Evolutionary conservation across 129 eudicot species (phyloP), one percentile per base, ranked within the genome.

Genomic region (Flaveria robusta): DNA sequence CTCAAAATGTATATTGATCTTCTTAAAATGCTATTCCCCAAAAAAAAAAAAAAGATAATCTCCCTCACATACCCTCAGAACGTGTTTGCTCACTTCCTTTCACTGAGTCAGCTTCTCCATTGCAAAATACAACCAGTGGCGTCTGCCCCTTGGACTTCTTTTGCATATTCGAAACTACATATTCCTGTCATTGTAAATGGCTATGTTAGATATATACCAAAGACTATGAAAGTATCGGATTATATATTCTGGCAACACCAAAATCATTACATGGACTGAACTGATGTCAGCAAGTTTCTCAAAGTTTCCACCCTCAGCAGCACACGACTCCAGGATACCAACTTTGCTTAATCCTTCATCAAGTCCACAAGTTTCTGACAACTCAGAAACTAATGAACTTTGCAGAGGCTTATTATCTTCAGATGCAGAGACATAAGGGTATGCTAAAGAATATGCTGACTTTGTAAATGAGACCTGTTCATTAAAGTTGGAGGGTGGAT

Each of bases 361-460:
- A 49, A 82, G 78, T 50, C 89, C 93, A 78, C 98, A 94, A 77
- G 90, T 76, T 71, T 86, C 84, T 50, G 83, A 74, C 74, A 94
- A 85, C 76, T 91, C 93, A 47, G 97, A 84, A 70, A 94, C 77
- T 84, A 94, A 76, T 43, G 90, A 82, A 55, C 81, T 87, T 72
- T 91, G 96, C 67, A 94, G 59, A 68, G 96, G 72, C 68, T 76
- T 87, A 26, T 83, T 60, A 80, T 84, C 90, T 80, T 86, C 93
- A 70, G 87, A 83, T 67, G 90, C 78, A 72, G 88, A 71, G 34
- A 94, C 80, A 71, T 94, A 94, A 18, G 98, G 98, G 81, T 85
- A 91, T 65, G 97, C 97, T 70, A 94, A 72, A 34, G 98, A 94
- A 80, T 76, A 84, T 20, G 82, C 85, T 68, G 98, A 88, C 72